A percentile compares a stretch with the other conserved stretches of the same genome.
phyloP scores from a whole-genome alignment of 495 filamentous ascomycete species.

The Xylaria castorea region DNA sequence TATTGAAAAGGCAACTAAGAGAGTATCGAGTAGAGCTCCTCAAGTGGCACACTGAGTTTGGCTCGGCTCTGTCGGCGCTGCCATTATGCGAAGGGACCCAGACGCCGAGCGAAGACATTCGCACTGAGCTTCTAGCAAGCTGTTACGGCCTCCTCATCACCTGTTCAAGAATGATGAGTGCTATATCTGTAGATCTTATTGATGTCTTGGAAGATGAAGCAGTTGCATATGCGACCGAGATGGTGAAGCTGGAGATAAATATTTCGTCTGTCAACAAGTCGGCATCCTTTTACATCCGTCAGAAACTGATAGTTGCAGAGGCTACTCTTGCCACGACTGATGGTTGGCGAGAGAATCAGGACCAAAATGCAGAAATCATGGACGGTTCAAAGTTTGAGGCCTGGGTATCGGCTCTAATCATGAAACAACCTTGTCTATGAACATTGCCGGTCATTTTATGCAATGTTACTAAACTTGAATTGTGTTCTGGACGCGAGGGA shows the following conservation, averaged over 20 bases:
- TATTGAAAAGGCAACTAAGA: too few relatives aligned
- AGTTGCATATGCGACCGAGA: constrained; percentile 13
- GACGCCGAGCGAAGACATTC: not conserved
- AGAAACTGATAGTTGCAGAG: constrained; percentile 5
- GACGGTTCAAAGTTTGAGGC: not conserved
- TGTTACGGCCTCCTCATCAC: not conserved
- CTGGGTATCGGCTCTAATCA: not conserved
- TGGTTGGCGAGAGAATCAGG: not conserved
- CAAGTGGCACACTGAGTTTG: not conserved
- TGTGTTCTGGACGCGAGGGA: too few relatives aligned
- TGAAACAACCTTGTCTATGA: too few relatives aligned
- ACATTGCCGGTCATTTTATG: too few relatives aligned
- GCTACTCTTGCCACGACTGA: not conserved
- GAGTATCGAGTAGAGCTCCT: not conserved
- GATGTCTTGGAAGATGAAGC: constrained; percentile 10
- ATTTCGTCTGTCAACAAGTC: constrained; percentile 4
- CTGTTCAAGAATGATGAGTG: not conserved
- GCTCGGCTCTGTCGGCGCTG: not conserved
- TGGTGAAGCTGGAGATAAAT: constrained; percentile 13
- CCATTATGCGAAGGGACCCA: not conserved
- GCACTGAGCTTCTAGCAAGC: not conserved
- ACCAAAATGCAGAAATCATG: not conserved
- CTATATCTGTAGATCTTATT: constrained; percentile 6
- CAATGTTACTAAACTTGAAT: too few relatives aligned
- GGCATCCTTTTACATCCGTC: constrained; percentile 19